A percentile compares a stretch with the other conserved stretches of the same genome.
Conservation (phyloP, 2,329 filamentous ascomycete species). For the Colletotrichum aenigma region DNA sequence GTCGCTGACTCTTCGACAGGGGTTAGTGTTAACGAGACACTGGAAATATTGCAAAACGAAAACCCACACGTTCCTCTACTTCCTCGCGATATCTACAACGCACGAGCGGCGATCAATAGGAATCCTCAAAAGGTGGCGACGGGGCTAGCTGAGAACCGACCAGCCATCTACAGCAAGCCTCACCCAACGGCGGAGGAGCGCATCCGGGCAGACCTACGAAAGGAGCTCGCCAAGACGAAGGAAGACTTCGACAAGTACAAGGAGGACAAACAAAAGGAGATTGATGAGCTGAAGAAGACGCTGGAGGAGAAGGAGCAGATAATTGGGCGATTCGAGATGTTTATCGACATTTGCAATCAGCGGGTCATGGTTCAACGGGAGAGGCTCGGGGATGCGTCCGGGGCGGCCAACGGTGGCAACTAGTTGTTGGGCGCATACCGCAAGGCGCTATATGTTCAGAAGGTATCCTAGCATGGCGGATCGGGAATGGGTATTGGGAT, state of each 20-base stretch:
- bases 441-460: background rate
- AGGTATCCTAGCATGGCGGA: constrained; percentile 19
- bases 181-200: constrained; percentile 67
- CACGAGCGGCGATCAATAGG: constrained; percentile 68
- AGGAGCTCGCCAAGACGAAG: constrained; percentile 62
- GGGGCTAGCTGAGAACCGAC: constrained; percentile 63
- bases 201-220: constrained; percentile 64
- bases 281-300: constrained; percentile 61
- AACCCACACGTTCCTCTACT: constrained; percentile 68
- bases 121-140: constrained; percentile 67
- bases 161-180: constrained; percentile 71
- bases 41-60: constrained; percentile 67
- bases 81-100: constrained; percentile 71
- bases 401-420: background rate
- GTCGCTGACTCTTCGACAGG: constrained; percentile 50
- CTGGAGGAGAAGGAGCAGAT: constrained; percentile 67
- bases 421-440: background rate
- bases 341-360: constrained; percentile 72
- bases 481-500: constrained; percentile 14
- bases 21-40: constrained; percentile 68
- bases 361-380: constrained; percentile 68
- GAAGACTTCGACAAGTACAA: constrained; percentile 61
- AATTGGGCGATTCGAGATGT: constrained; percentile 70
- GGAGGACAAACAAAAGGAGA: constrained; percentile 61
- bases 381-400: constrained; percentile 39